Percentiles rank a stretch among this genome's conserved stretches.
Evolutionary conservation across 495 filamentous ascomycete species (phyloP).

Genomic region (Penicillium arizonense): DNA sequence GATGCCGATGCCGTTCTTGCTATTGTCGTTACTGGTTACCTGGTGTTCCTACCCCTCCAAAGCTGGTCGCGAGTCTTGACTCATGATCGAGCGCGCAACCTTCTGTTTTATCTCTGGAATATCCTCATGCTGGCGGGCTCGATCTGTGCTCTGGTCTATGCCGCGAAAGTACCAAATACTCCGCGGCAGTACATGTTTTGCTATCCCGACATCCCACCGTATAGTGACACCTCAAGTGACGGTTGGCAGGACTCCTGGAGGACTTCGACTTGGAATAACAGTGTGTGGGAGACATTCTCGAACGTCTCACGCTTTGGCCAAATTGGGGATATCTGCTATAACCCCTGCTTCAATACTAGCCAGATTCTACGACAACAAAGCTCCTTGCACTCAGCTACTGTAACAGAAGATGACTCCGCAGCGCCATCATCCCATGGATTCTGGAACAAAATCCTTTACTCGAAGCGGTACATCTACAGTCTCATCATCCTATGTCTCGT

Average conservation of each 20-base stretch:
- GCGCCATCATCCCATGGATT: constrained; percentile 6
- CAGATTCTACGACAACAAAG: constrained; percentile 25
- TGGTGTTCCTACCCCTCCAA: constrained; percentile 36
- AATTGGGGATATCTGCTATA: constrained; percentile 28
- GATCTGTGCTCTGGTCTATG: constrained; percentile 28
- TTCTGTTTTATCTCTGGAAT: constrained; percentile 33
- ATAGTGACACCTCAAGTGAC: constrained; percentile 20
- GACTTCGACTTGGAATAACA: constrained; percentile 28
- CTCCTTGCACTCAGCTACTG: constrained; percentile 14
- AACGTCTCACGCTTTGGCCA: constrained; percentile 20
- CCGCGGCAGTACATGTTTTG: constrained; percentile 36
- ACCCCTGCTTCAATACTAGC: constrained; percentile 34
- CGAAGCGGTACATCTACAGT: constrained; percentile 33
- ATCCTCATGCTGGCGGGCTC: constrained; percentile 32
- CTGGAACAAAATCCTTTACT: constrained; percentile 25
- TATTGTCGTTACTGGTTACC: constrained; percentile 37
- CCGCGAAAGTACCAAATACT: constrained; percentile 8
- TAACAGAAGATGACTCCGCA: constrained; percentile 2
- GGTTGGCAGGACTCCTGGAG: constrained; percentile 27
- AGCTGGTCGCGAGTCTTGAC: constrained; percentile 32
- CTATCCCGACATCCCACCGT: constrained; percentile 25
- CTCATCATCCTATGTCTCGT: constrained; percentile 25
- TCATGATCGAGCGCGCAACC: constrained; percentile 21
- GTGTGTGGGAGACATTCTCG: constrained; percentile 29
- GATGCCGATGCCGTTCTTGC: constrained; percentile 36